A percentile compares a stretch with the other conserved stretches of the same genome.
Conservation (phyloP, 805 yeast genomes). For the Metschnikowia arizonensis region DNA sequence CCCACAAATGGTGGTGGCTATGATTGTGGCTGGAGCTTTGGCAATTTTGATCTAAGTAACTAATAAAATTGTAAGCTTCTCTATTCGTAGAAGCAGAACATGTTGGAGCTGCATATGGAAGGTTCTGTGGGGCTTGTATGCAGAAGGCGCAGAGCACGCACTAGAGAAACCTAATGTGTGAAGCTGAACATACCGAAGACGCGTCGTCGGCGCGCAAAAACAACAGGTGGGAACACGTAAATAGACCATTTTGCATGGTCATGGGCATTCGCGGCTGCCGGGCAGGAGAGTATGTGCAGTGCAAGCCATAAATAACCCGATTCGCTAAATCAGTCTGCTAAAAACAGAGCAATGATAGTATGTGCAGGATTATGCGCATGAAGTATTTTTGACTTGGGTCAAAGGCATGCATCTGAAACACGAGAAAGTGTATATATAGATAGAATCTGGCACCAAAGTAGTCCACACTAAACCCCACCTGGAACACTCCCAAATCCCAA, state of each 20-base stretch:
- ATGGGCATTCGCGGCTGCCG: no score
- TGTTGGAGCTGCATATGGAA: not conserved
- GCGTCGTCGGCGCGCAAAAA: no score
- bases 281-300: no score
- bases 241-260: no score
- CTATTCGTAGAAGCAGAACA: not conserved
- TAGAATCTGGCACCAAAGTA: not conserved
- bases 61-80: not conserved
- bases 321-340: slow-evolving; percentile 18
- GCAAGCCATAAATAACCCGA: slow-evolving; percentile 11
- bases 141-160: no score
- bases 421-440: not conserved
- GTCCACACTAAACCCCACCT: no score
- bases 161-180: no score
- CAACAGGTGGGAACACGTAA: no score
- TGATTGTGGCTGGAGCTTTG: slow-evolving; percentile 25
- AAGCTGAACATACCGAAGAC: no score
- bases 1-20: slow-evolving; percentile 22
- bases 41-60: slow-evolving; percentile 19
- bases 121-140: not conserved
- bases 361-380: slow-evolving; percentile 5
- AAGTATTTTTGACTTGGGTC: not conserved
- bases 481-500: no score
- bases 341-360: not conserved
- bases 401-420: not conserved